phyloP scores from a whole-genome alignment of 1,284 basidiomycete genomes.

The Fomitopsis schrenkii region DNA sequence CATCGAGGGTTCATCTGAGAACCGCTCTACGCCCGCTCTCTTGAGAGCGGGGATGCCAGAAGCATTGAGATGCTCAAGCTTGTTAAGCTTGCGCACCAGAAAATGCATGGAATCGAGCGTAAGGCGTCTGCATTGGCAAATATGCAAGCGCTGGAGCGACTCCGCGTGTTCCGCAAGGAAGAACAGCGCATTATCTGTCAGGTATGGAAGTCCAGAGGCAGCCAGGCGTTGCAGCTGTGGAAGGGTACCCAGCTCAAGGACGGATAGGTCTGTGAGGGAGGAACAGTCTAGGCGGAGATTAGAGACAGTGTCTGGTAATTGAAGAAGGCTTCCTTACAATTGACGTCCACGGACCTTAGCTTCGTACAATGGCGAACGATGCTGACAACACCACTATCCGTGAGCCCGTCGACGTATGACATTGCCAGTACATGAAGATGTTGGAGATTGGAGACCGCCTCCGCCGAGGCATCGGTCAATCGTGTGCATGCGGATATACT shows the following conservation, averaged over 20 bases:
- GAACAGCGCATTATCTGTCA: conserved; percentile 68
- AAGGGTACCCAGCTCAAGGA: conserved; percentile 78
- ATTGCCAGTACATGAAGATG: conserved; percentile 81
- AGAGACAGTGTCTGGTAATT: not conserved
- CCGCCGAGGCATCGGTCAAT: conserved; percentile 73
- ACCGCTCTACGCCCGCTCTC: conserved; percentile 70
- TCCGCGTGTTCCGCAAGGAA: conserved; percentile 61
- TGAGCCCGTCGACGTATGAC: conserved; percentile 76
- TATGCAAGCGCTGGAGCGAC: conserved; percentile 78
- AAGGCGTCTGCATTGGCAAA: conserved; percentile 86
- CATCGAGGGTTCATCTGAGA: conserved; percentile 74
- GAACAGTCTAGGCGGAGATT: not conserved
- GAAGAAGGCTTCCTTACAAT: conserved; percentile 54
- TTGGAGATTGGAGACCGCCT: conserved; percentile 68
- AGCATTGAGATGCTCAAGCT: conserved; percentile 75
- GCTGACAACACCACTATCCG: conserved; percentile 74
- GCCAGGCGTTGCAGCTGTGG: conserved; percentile 75
- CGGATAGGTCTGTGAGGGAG: conserved; percentile 75
- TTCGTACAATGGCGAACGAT: conserved; percentile 72
- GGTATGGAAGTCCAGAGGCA: conserved; percentile 67
- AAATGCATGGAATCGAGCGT: conserved; percentile 77
- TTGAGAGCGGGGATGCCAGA: conserved; percentile 82
- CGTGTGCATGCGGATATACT: conserved; percentile 79
- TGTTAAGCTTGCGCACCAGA: conserved; percentile 59
- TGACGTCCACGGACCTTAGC: conserved; percentile 81